These are phyloP conservation scores for Ligustrum vulgare DNA, from an alignment of 257 asterid species.

Conservation along the genomic window DNA sequence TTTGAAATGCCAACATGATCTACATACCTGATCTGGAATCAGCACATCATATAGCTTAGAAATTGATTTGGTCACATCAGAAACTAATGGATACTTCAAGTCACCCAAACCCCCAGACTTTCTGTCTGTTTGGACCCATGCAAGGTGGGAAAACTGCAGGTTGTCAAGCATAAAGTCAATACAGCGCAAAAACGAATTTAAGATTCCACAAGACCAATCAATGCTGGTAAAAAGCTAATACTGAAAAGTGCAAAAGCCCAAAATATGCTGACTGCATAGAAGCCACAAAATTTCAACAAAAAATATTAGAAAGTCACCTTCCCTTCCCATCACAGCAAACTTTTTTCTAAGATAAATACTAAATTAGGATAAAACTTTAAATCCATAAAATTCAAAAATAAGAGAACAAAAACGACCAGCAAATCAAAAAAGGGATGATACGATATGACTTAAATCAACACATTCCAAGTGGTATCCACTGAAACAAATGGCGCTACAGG, in stretches of 20 bases:
- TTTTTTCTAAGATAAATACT: background rate
- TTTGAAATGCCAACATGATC: background rate
- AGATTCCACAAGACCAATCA: background rate
- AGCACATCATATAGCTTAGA: conserved; percentile 64
- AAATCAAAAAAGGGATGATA: too few species aligned
- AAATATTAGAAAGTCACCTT: background rate
- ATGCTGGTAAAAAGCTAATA: background rate
- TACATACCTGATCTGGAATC: conserved; percentile 74
- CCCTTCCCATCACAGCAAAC: background rate
- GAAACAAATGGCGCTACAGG: background rate
- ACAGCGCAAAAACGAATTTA: background rate
- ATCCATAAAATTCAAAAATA: background rate
- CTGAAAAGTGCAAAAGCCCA: background rate
- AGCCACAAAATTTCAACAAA: background rate
- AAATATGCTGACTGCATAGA: background rate
- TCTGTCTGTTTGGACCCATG: conserved; percentile 98
- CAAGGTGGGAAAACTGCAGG: conserved; percentile 66
- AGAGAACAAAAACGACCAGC: background rate
- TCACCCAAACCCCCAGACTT: conserved; percentile 97
- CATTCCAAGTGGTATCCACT: background rate
- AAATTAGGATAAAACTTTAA: background rate
- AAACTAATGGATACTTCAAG: conserved; percentile 75
- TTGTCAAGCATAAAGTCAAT: conserved; percentile 15
- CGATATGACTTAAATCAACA: background rate
- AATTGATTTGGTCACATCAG: conserved; percentile 84